Conservation (phyloP, 2,329 filamentous ascomycete species). For the Lasiodiplodia citricola region DNA sequence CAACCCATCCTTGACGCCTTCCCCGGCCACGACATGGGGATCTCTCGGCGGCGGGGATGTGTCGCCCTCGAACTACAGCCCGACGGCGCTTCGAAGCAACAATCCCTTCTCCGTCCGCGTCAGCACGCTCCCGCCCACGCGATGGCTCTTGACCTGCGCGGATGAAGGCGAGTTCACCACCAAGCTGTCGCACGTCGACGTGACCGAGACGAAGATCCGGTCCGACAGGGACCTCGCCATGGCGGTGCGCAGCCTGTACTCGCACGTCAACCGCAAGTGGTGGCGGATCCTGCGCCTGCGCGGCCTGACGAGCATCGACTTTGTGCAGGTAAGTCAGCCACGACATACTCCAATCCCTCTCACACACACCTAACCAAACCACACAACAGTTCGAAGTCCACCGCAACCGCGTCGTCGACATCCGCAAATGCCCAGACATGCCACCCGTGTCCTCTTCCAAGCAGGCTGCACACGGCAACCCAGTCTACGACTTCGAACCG, state of each 20-base stretch:
- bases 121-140: conserved; percentile 33
- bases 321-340: conserved; percentile 37
- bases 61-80: conserved; percentile 32
- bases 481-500: conserved; percentile 44
- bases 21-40: conserved; percentile 38
- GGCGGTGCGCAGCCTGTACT: conserved; percentile 41
- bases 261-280: conserved; percentile 41
- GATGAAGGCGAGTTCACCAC: conserved; percentile 45
- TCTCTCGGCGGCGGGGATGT: conserved; percentile 31
- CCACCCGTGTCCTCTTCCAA: conserved; percentile 30
- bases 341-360: too few relatives aligned
- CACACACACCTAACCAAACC: too few relatives aligned
- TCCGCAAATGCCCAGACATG: conserved; percentile 45
- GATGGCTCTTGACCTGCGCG: conserved; percentile 46
- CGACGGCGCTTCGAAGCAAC: conserved; percentile 32
- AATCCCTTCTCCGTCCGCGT: conserved; percentile 37
- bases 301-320: conserved; percentile 45
- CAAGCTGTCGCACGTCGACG: conserved; percentile 46
- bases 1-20: conserved; percentile 35
- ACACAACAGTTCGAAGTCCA: conserved; percentile 42
- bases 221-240: conserved; percentile 45
- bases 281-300: conserved; percentile 40
- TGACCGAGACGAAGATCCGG: conserved; percentile 38
- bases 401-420: conserved; percentile 47
- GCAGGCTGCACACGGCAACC: neutral